Base-by-base conservation (phyloP, 257 asterid species). In the Striga asiatica region DNA sequence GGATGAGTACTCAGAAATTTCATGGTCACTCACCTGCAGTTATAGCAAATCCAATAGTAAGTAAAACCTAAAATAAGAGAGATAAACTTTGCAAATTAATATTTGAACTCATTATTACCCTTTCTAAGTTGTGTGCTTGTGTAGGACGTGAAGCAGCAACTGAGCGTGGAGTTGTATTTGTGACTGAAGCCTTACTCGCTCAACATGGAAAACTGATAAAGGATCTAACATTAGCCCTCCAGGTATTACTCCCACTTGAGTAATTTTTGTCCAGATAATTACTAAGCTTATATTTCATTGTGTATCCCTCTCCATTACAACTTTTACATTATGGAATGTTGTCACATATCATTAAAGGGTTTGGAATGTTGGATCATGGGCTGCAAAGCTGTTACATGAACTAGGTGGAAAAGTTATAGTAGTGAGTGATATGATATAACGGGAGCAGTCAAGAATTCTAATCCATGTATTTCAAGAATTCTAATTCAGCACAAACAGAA, bases 341-440 rank as follows among this genome's bases (percentile, higher is more conserved):
- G n/a, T 16, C 4, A 17, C 4, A 13, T 21, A 10, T 48, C 23
- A 48, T 48, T 9, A 10, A 84, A 84, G 89, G 95, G 23, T 85
- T 85, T 42, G 93, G 89, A 85, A 85, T 66, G 95, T 85, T 16
- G 89, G 87, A 47, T 67, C 87, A 0, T 83, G 89, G 86, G 82
- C 79, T 3, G 78, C 83, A 50, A 68, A n/a, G n/a, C n/a, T n/a
- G n/a, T n/a, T n/a, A 39, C 95, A 85, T 7, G 89, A 85, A 73
- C 69, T 38, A 53, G 95, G 87, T 13, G 93, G 95, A 2, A 82
- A 76, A 66, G 73, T 85, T 1, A 64, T 85, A 28, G 87, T 84
- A 2, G 87, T 80, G 61, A 82, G 89, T 47, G 95, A 85, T 58
- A 69, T n/a, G n/a, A n/a, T n/a, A n/a, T 85, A 27, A 79, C 93